Base-by-base conservation (phyloP, 2,329 filamentous ascomycete species). In the Mycogone perniciosa region DNA sequence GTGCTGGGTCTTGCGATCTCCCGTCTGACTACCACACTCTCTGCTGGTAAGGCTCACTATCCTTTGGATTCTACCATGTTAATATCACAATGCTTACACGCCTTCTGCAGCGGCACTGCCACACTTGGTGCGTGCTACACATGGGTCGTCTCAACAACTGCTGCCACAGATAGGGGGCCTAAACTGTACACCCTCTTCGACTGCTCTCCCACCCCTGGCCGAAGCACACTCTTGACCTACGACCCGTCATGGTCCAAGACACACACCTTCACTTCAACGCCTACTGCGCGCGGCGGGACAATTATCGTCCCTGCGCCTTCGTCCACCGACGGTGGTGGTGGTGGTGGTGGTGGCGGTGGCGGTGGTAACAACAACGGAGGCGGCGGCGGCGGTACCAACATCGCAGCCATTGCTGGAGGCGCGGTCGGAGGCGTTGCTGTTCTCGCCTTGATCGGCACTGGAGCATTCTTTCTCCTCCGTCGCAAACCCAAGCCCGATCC, bases 321-420 rank as follows among this genome's bases (percentile, higher is more conserved):
- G 11, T 57, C 58, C 42, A 55, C 62, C 7, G 67, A 64, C 7
- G 59, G 65, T 5, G 69, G 71, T 38, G 62, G 60, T 5, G 67
- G 67, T 33, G 58, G 56, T n/a, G 58, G 58, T 41, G 54, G 62
- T 7, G 67, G 56, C n/a, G 58, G 58, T 41, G 54, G 62, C 7
- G 67, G 60, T 5, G 67, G 67, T 34, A 59, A 56, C n/a, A 58
- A 58, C 42, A 54, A 62, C 7, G 67, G 64, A 7, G 59, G 65
- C 5, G 69, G 71, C 39, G 62, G 60, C 5, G 67, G 67, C 35
- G 58, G 56, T n/a, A 59, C 64, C 6, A 63, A 65, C 46, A 59
- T 69, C 8, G 75, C 71, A 5, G 66, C 73, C 11, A 76, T 78
- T 40, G 72, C 63, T 6, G 75, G 75, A 8, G 74, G 74, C 29